Evolutionary conservation across 495 filamentous ascomycete species (phyloP).

Genomic region (Penicillium turbatum): DNA sequence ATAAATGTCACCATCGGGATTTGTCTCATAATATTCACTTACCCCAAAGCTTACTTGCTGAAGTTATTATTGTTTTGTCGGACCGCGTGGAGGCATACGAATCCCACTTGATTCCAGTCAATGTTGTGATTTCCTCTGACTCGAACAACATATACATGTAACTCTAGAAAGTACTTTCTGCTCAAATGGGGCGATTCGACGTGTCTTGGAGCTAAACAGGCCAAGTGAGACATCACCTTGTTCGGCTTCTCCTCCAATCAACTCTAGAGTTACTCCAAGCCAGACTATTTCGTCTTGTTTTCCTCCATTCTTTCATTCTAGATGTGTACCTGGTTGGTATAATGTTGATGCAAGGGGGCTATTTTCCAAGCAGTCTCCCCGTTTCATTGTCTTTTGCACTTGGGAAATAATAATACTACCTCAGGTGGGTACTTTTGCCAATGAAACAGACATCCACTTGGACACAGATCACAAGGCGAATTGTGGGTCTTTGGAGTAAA

Average conservation of each 20-base stretch:
- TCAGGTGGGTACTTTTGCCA: too few species aligned
- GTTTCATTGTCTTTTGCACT: too few species aligned
- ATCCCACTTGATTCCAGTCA: slow-evolving; percentile 1
- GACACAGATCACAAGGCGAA: not conserved
- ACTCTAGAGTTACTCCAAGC: not conserved
- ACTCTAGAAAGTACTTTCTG: not conserved
- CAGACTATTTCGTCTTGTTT: not conserved
- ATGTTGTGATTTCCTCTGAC: not conserved
- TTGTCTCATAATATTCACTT: not conserved
- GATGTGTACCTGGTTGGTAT: not conserved
- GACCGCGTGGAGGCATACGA: slow-evolving; percentile 25
- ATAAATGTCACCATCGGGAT: not conserved
- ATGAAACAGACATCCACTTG: too few species aligned
- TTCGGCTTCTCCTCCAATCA: slow-evolving; percentile 1
- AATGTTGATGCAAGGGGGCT: not conserved
- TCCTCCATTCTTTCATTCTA: not conserved
- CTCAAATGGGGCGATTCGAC: slow-evolving; percentile 5
- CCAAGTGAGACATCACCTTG: slow-evolving; percentile 8
- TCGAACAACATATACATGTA: not conserved
- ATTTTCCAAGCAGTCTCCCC: too few species aligned
- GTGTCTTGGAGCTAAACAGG: not conserved
- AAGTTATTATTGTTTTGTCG: not conserved
- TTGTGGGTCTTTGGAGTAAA: not conserved
- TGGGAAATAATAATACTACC: too few species aligned
- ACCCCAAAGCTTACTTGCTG: not conserved